Percentiles rank a stretch among this genome's conserved stretches.
phyloP scores from a whole-genome alignment of 345 rosid species.

The Cardamine chenopodiifolia region DNA sequence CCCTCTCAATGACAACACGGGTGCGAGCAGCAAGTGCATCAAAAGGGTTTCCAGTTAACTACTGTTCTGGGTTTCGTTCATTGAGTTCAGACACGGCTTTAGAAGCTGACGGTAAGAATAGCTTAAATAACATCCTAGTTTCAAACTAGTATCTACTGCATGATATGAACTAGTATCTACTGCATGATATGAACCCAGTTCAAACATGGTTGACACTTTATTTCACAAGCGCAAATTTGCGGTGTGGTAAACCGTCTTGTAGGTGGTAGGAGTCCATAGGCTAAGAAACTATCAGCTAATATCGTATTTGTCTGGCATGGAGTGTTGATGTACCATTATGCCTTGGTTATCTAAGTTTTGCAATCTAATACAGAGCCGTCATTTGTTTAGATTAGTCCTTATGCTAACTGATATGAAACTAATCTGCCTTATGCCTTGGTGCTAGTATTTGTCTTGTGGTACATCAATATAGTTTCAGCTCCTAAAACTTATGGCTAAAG shows the following conservation, averaged over 20 bases:
- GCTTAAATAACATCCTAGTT: conserved; percentile 5
- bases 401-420: too few relatives aligned
- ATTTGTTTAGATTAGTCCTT: too few relatives aligned
- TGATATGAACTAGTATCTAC: too few relatives aligned
- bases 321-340: background rate
- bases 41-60: conserved; percentile 91
- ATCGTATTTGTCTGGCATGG: conserved; percentile 11
- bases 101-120: conserved; percentile 74
- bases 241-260: background rate
- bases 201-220: background rate
- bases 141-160: conserved; percentile 1
- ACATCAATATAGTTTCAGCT: background rate
- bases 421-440: background rate
- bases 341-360: background rate
- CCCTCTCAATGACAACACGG: conserved; percentile 93
- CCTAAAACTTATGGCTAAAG: conserved; percentile 13
- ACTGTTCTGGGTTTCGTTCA: conserved; percentile 94
- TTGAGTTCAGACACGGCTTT: conserved; percentile 57
- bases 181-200: background rate
- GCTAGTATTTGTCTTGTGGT: background rate
- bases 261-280: background rate
- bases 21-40: conserved; percentile 65
- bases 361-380: too few relatives aligned
- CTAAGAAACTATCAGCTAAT: background rate
- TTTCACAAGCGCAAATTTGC: background rate